Base-by-base conservation (phyloP, 257 asterid genomes). In the Perilla frutescens region DNA sequence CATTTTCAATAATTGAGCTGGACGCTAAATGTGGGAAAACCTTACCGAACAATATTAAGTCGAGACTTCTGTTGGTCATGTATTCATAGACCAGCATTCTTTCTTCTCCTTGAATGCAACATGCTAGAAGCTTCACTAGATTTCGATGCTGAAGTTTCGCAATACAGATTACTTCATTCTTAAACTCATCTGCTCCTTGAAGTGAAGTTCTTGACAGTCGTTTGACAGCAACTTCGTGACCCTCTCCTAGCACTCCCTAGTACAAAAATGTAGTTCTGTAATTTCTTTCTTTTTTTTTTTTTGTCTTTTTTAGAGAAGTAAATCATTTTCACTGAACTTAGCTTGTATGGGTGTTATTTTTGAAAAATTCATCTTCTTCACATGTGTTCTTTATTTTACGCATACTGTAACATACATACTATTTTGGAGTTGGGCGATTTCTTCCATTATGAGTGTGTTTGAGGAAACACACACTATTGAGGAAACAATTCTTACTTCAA, bases 71-170 rank as follows among this genome's bases (percentile, higher is more conserved):
- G 66, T 79, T 79, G 36, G 73, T 56, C 87, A 82, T 62, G 58
- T 74, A 84, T 57, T 84, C 88, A 32, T 81, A 84, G 5, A 81
- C 44, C 15, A 83, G 62, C 64, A 77, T 77, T 14, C 11, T 75
- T 59, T 84, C 82, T 3, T 76, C 74, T 31, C 71, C 83, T 15
- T 65, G 62, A 15, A 78, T 69, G 77, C 86, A 79, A 50, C 76
- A 82, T 26, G 84, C 84, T n/a, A 81, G 55, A 44, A 84, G 84
- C 65, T 68, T 77, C 34, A 84, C 84, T 0, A 81, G 78, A 74
- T 81, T 84, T 2, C 79, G 68, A 61, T 84, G 86, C 43, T 81
- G 82, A 79, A 84, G 86, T 47, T 81, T 79, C 3, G 84, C 72
- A 3, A 81, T 76, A 7, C 68, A 67, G 54, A 69, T 68, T 0